Conservation (phyloP, 1,284 basidiomycete species). For the Puccinia sorghi region DNA sequence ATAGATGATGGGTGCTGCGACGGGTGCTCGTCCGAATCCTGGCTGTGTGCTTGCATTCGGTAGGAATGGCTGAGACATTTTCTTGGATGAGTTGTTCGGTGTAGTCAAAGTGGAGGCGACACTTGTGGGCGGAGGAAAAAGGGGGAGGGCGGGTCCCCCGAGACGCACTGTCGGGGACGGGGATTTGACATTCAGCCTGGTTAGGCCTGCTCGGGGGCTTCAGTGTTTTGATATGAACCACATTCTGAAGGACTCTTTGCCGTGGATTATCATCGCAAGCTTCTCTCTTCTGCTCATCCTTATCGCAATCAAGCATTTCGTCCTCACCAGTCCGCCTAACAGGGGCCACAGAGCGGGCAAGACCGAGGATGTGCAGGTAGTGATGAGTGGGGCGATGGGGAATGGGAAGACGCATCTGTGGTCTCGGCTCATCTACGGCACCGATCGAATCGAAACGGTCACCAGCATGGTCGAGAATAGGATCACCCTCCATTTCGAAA, state of each 20-base stretch:
- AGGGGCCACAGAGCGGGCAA: not conserved
- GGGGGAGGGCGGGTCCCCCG: not conserved
- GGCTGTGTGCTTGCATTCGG: not conserved
- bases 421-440: slow-evolving; percentile 41
- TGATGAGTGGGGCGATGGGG: slow-evolving; percentile 40
- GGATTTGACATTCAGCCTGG: not conserved
- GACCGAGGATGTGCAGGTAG: slow-evolving; percentile 14
- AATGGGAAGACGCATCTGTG: slow-evolving; percentile 44
- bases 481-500: slow-evolving; percentile 21
- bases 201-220: too few species aligned
- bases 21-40: slow-evolving; percentile 13
- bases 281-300: slow-evolving; percentile 5
- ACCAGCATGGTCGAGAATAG: slow-evolving; percentile 42
- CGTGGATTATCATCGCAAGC: slow-evolving; percentile 11
- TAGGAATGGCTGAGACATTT: slow-evolving; percentile 43
- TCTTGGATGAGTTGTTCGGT: not conserved
- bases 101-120: not conserved
- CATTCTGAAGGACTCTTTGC: not conserved
- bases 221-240: not conserved
- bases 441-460: slow-evolving; percentile 38
- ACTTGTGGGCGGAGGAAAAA: not conserved
- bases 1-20: slow-evolving; percentile 19
- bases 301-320: not conserved
- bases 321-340: too few species aligned
- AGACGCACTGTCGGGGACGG: not conserved